Base-by-base conservation (phyloP, 805 yeast species). In the Ogataea kodamae region DNA sequence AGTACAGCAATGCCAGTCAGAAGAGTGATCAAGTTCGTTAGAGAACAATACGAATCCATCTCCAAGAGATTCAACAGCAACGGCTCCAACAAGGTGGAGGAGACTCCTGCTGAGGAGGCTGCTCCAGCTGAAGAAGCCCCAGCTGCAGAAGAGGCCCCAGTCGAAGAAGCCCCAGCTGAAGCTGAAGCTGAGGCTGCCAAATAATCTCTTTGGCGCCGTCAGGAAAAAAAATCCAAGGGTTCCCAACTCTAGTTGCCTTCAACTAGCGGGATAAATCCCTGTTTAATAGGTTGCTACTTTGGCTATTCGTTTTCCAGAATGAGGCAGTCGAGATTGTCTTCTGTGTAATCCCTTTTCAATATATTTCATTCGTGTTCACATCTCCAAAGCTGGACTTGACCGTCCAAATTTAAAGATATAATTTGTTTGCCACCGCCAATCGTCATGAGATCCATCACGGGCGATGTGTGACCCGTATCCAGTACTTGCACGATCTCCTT, bases 381-480 rank as follows among this genome's bases (percentile, higher is more conserved):
- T 22, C 42, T 42, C 61, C 60, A 58, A 8, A 58, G 37, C 8
- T 34, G 23, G 6, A 60, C 25, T 15, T 46, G 49, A 13, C 68
- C 68, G 22, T 46, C 35, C 30, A 61, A 33, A 8, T 62, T 52
- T 7, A 55, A 42, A 1, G 60, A 43, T 1, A 55, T 62, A 39
- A 75, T 43, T 1, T 49, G 10, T 17, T 52, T 25, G 0, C 78
- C 78, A 5, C 52, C 52, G 12, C 61, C 56, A 19, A 41, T 51
- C 4, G 52, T 36, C 32, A 64, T 72, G 2, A 74, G 62, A 24
- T 67, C 69, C 36, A 74, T 51, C 5, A 74, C 64, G 2, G 55
- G 57, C 7, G 35, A 24, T 5, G 24, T 20, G 15, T 25, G 13
- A 3, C 20, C 32, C 22, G 18, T 23, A 40, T 35, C 32, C 15